These are phyloP conservation scores for Pseudomonodictys pantanalensis DNA, from an alignment of 495 filamentous ascomycete genomes.

Conservation along the genomic window DNA sequence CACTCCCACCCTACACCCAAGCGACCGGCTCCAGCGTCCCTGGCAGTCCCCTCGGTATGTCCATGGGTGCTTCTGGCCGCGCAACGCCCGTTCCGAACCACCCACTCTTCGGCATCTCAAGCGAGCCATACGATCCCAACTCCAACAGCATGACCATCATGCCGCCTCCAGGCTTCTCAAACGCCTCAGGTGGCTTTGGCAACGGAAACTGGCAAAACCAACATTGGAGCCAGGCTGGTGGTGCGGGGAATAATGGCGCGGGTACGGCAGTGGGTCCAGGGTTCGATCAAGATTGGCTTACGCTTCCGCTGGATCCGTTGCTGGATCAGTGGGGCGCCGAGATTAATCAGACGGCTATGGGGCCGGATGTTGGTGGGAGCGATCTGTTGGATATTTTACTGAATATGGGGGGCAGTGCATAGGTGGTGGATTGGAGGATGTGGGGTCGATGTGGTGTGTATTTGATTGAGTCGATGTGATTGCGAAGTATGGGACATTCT, in stretches of 20 bases:
- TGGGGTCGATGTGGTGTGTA: too few species aligned
- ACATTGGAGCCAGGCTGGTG: not conserved
- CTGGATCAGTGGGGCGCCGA: constrained; percentile 39
- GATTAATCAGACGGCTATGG: constrained; percentile 42
- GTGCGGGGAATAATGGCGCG: too few species aligned
- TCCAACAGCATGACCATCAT: constrained; percentile 47
- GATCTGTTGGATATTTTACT: constrained; percentile 44
- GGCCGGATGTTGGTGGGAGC: constrained; percentile 41
- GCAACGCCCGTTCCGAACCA: constrained; percentile 33
- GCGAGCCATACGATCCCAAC: constrained; percentile 42
- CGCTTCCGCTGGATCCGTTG: constrained; percentile 48
- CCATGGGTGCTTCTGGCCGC: constrained; percentile 16
- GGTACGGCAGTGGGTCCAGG: too few species aligned
- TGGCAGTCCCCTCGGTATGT: constrained; percentile 16
- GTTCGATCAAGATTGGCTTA: constrained; percentile 46
- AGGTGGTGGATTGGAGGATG: not conserved
- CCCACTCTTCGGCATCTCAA: constrained; percentile 41
- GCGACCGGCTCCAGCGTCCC: constrained; percentile 1
- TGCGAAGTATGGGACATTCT: too few species aligned
- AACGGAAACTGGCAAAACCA: constrained; percentile 7
- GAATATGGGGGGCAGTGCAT: constrained; percentile 21
- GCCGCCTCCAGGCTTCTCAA: constrained; percentile 44
- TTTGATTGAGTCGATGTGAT: too few species aligned
- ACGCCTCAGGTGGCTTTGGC: constrained; percentile 11
- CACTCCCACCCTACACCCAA: not conserved